phyloP scores from a whole-genome alignment of 2,329 filamentous ascomycete genomes.

The Endothia cerciana region DNA sequence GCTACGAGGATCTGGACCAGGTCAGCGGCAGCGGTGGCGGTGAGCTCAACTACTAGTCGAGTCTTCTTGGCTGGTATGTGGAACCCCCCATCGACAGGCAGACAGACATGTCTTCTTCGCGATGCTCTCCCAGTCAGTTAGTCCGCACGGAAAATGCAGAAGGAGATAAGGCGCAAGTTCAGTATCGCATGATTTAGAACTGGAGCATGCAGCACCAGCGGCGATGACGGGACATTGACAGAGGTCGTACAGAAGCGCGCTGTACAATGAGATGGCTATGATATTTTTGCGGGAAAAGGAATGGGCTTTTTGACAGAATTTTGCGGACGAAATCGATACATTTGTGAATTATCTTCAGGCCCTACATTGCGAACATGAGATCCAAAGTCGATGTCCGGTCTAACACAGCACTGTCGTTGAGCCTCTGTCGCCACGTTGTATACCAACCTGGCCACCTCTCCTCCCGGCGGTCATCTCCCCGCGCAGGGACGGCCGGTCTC shows the following conservation, averaged over 20 bases:
- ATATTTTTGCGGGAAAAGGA: not conserved
- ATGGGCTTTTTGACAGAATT: not conserved
- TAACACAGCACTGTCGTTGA: not conserved
- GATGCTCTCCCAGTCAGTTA: not conserved
- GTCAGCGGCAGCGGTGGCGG: slow-evolving; percentile 73
- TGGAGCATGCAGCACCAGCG: not conserved
- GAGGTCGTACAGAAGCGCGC: slow-evolving; percentile 10
- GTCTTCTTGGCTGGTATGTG: not conserved
- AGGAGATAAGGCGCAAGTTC: not conserved
- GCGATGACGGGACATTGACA: not conserved
- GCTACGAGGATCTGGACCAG: slow-evolving; percentile 96
- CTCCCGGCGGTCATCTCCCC: not conserved
- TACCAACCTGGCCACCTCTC: too few species aligned
- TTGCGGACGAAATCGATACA: not conserved
- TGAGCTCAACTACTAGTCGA: slow-evolving; percentile 82
- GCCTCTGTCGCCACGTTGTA: not conserved
- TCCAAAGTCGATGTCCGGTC: not conserved
- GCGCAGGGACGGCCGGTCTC: not conserved
- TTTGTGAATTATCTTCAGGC: not conserved
- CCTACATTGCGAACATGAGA: not conserved
- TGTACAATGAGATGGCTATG: slow-evolving; percentile 20
- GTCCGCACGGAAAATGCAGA: not conserved
- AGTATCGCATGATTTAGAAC: not conserved
- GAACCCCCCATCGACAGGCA: not conserved
- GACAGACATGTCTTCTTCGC: not conserved